Conservation (phyloP, 345 rosid genomes). For the Carallia brachiata region DNA sequence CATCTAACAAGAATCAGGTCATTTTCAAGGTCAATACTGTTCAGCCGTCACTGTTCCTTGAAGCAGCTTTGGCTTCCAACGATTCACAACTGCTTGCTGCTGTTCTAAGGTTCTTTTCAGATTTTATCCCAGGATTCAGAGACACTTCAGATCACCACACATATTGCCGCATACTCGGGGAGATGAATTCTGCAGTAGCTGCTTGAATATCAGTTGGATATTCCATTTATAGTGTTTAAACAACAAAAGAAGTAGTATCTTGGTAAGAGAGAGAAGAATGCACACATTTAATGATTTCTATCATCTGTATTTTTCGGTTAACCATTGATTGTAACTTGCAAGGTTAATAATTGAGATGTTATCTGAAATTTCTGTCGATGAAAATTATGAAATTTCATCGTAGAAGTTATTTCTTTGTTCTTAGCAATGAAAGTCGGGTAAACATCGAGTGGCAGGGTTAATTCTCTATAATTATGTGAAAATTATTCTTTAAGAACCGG, state of each 20-base stretch:
- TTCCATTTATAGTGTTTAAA: background rate
- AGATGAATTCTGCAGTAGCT: constrained; percentile 44
- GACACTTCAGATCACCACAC: constrained; percentile 57
- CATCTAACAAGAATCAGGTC: constrained; percentile 1
- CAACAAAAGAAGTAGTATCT: background rate
- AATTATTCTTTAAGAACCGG: too few species aligned
- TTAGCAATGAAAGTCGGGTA: too few species aligned
- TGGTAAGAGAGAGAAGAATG: background rate
- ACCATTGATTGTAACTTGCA: too few species aligned
- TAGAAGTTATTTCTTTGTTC: too few species aligned
- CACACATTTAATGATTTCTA: too few species aligned
- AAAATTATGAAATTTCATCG: too few species aligned
- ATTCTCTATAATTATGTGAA: too few species aligned
- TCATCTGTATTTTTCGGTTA: too few species aligned
- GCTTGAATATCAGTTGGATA: constrained; percentile 1
- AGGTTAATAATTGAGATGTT: too few species aligned
- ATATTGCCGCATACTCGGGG: constrained; percentile 57
- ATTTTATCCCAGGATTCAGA: constrained; percentile 68
- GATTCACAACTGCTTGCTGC: constrained; percentile 84
- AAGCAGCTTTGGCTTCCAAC: constrained; percentile 72
- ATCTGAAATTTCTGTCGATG: too few species aligned
- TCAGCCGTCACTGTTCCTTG: constrained; percentile 71
- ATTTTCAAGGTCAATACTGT: constrained; percentile 62
- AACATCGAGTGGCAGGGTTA: too few species aligned
- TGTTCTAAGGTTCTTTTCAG: constrained; percentile 82